A percentile compares a stretch with the other conserved stretches of the same genome.
phyloP scores from a whole-genome alignment of 768 basidiomycete species.

The Agrocybe pediades region DNA sequence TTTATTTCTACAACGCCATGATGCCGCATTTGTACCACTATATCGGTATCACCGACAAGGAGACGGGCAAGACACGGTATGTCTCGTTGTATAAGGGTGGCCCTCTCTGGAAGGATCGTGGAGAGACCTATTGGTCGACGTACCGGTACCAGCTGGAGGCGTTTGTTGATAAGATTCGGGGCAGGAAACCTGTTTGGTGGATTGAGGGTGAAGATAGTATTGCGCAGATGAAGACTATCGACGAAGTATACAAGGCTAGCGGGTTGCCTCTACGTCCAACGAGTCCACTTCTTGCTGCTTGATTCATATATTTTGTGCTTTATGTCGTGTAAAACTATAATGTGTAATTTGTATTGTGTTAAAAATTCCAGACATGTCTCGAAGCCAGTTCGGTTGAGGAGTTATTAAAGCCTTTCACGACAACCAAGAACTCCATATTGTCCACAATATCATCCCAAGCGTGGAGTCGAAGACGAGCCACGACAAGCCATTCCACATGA shows the following conservation, averaged over 20 bases:
- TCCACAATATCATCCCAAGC: too few species aligned
- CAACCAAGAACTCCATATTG: too few species aligned
- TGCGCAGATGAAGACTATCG: conserved; percentile 45
- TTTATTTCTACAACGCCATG: conserved; percentile 40
- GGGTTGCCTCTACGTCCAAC: conserved; percentile 16
- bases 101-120: conserved; percentile 27
- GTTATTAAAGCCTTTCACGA: neutral
- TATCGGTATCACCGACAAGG: conserved; percentile 38
- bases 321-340: neutral
- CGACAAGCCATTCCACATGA: too few species aligned
- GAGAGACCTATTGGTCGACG: conserved; percentile 57
- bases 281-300: conserved; percentile 1
- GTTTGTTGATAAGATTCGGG: conserved; percentile 52
- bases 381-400: neutral
- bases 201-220: conserved; percentile 40
- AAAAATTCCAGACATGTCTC: neutral
- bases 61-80: conserved; percentile 34
- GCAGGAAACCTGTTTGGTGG: conserved; percentile 44
- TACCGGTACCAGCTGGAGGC: conserved; percentile 61
- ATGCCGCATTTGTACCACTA: conserved; percentile 45
- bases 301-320: neutral
- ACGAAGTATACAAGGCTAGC: conserved; percentile 45
- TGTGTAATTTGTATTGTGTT: neutral
- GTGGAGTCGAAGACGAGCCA: too few species aligned
- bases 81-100: conserved; percentile 41